Percentiles rank a stretch among this genome's conserved stretches.
phyloP scores from a whole-genome alignment of 2,329 filamentous ascomycete species.

The Pestalotiopsis sp. region DNA sequence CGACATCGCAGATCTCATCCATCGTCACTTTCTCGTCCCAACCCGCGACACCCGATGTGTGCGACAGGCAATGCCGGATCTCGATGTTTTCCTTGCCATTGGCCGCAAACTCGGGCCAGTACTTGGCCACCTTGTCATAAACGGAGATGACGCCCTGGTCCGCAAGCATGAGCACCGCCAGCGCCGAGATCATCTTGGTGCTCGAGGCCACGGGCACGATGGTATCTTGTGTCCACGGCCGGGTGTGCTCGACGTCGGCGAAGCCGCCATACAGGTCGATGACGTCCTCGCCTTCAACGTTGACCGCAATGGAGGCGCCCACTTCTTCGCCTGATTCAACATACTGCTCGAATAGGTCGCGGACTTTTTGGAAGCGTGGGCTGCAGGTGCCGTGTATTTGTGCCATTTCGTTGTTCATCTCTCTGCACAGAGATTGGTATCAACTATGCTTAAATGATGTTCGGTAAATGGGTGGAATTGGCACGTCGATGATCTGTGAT shows the following conservation, averaged over 20 bases:
- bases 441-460: too few relatives aligned
- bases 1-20: conserved; percentile 34
- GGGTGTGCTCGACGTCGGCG: conserved; percentile 27
- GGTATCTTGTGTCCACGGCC: conserved; percentile 38
- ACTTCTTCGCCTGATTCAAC: conserved; percentile 39
- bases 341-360: conserved; percentile 32
- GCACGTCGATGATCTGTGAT: too few relatives aligned
- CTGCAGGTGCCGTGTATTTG: conserved; percentile 37
- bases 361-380: conserved; percentile 36
- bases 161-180: conserved; percentile 39
- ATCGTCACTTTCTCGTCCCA: conserved; percentile 32
- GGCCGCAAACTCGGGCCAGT: conserved; percentile 46
- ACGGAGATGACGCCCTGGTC: conserved; percentile 37
- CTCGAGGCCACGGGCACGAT: conserved; percentile 38
- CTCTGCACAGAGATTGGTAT: too few relatives aligned
- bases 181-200: conserved; percentile 37
- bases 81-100: conserved; percentile 39
- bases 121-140: conserved; percentile 36
- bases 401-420: conserved; percentile 8
- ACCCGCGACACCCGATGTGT: conserved; percentile 36
- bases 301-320: conserved; percentile 42
- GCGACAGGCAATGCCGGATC: conserved; percentile 40
- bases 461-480: too few relatives aligned
- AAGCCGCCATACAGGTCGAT: conserved; percentile 44
- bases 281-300: conserved; percentile 37